Conservation (phyloP, 495 filamentous ascomycete genomes). For the Acidomyces sp. region DNA sequence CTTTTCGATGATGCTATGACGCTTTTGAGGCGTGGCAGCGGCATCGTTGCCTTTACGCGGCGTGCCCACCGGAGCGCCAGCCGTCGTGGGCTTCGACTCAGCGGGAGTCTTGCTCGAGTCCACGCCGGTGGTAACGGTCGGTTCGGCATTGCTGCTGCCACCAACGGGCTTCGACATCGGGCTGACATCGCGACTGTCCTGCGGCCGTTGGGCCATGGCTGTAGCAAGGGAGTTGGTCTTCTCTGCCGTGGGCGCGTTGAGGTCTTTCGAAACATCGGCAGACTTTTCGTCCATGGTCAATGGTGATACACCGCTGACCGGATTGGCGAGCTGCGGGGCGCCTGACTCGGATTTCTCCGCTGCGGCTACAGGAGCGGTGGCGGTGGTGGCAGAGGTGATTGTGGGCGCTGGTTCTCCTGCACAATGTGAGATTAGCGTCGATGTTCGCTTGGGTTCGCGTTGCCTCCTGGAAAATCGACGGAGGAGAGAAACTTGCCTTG, state of each 20-base stretch:
- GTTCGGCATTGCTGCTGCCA: conserved; percentile 8
- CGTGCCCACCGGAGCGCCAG: conserved; percentile 6
- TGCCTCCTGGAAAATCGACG: no score
- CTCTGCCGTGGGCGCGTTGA: conserved; percentile 14
- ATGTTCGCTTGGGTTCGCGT: no score
- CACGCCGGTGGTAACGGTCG: conserved; percentile 25
- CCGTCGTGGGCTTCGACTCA: conserved; percentile 17
- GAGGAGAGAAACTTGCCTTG: conserved; percentile 25
- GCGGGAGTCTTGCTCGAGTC: conserved; percentile 11
- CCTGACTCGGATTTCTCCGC: background rate
- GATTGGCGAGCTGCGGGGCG: conserved; percentile 15
- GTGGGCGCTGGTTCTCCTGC: background rate
- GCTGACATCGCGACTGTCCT: conserved; percentile 23
- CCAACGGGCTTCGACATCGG: conserved; percentile 23
- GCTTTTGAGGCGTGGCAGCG: conserved; percentile 12
- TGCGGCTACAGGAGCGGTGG: conserved; percentile 3
- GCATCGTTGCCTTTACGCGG: conserved; percentile 4
- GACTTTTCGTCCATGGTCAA: conserved; percentile 15
- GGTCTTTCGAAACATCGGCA: conserved; percentile 2
- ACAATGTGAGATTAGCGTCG: no score
- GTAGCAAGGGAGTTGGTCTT: background rate
- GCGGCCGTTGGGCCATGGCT: background rate
- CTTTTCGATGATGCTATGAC: conserved; percentile 16
- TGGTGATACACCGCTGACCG: conserved; percentile 18
- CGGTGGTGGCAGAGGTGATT: conserved; percentile 8